A percentile compares a stretch with the other conserved stretches of the same genome.
phyloP scores from a whole-genome alignment of 2,329 filamentous ascomycete genomes.

The Venturia asperata region DNA sequence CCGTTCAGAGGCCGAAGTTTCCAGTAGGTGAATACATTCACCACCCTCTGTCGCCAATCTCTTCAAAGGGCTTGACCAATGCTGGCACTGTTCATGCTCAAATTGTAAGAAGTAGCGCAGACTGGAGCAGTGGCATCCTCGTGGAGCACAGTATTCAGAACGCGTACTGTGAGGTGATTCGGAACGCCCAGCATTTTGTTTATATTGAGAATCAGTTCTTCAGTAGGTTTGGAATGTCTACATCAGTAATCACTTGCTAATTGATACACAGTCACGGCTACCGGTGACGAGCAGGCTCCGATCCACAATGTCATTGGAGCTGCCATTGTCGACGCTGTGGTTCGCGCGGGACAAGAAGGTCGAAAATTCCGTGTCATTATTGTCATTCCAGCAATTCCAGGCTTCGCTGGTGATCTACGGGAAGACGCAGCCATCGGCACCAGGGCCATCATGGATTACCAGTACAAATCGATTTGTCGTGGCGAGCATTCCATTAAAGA shows the following conservation, averaged over 20 bases:
- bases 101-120: slow-evolving; percentile 78
- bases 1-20: slow-evolving; percentile 80
- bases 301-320: slow-evolving; percentile 82
- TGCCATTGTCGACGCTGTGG: slow-evolving; percentile 84
- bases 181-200: slow-evolving; percentile 81
- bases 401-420: slow-evolving; percentile 85
- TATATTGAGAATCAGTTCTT: slow-evolving; percentile 99
- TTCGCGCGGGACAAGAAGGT: slow-evolving; percentile 70
- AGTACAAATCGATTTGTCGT: slow-evolving; percentile 91
- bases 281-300: slow-evolving; percentile 76
- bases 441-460: slow-evolving; percentile 91
- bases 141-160: slow-evolving; percentile 81
- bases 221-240: slow-evolving; percentile 42
- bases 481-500: slow-evolving; percentile 88
- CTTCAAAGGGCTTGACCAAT: slow-evolving; percentile 50
- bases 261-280: slow-evolving; percentile 59
- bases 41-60: slow-evolving; percentile 67
- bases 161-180: slow-evolving; percentile 76
- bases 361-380: slow-evolving; percentile 89
- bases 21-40: slow-evolving; percentile 81
- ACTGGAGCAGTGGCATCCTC: slow-evolving; percentile 90
- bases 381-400: slow-evolving; percentile 83
- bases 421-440: slow-evolving; percentile 79
- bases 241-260: not conserved
- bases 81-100: slow-evolving; percentile 72